Base-by-base conservation (phyloP, 805 yeast species). In the Tetrapisispora taiwanensis region DNA sequence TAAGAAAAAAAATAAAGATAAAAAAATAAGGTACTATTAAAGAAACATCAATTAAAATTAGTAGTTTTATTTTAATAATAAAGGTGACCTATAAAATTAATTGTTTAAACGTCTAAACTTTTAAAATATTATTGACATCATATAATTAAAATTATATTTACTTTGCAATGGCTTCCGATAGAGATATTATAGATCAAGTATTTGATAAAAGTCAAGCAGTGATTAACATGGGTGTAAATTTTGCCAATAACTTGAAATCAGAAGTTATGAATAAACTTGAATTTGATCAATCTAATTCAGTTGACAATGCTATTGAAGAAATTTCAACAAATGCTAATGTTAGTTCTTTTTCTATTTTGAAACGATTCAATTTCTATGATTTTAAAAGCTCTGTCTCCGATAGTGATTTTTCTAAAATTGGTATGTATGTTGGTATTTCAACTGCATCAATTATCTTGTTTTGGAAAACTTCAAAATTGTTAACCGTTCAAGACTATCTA, bases 101-200 rank as follows among this genome's bases (percentile, higher is more conserved):
- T n/a, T n/a, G n/a, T n/a, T n/a, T n/a, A n/a, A n/a, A n/a, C n/a
- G n/a, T n/a, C n/a, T n/a, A n/a, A n/a, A 22, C 8, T 22, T 22
- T 22, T 6, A 22, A 8, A 22, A 5, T 8, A 22, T 6, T 22
- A 6, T 22, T 6, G n/a, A 31, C 19, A 31, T 10, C n/a, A 31
- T 15, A n/a, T n/a, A n/a, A 12, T 12, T 28, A 12, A 28, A 12
- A 28, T 28, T 7, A 14, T 27, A 17, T 4, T 17, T 5, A 10
- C 8, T 31, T 31, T n/a, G 19, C 4, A 36, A 42, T 36, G 41
- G 4, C 14, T 14, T 31, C 41, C 1, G 49, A 50, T 34, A 52
- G 50, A 27, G 59, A 56, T 45, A 36, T 56, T 18, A 53, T 59
- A 18, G 63, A 59, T 41, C 48, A 48, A 36, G 42, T 55, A 3